Base-by-base conservation (phyloP, 1,284 basidiomycete species). In the Trichosporon ovoides region DNA sequence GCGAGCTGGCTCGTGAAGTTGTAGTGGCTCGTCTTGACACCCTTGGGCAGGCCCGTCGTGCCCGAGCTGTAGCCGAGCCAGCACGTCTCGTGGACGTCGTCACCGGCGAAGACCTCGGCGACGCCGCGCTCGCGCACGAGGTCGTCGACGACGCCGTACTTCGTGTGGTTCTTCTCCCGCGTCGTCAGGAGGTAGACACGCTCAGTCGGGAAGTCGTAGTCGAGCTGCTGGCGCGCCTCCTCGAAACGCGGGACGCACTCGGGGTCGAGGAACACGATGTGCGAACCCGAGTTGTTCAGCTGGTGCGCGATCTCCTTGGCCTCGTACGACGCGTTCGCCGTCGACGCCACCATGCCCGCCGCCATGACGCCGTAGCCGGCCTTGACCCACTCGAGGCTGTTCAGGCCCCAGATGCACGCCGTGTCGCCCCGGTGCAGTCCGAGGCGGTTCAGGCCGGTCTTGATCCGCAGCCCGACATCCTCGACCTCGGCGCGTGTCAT, bases 61-160 rank as follows among this genome's bases (percentile, higher is more conserved):
- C 86, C 85, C 56, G 84, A 86, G 18, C 79, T 81, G 68, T 87
- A 87, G 64, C 86, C 88, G 34, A 89, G 72, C 65, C 52, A 61
- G 34, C 37, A 38, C 16, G 61, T 56, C 40, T 59, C 50, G 51
- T 63, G 56, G n/a, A 57, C 53, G n/a, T 61, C 38, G 14, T 55
- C 57, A 36, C 59, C 57, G 12, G 49, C 19, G 35, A 55, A 61
- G 22, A 28, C 40, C 53, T 61, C 59, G 2, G 62, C 56, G 16
- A 37, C 20, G 20, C 59, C 59, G 14, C 31, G 54, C n/a, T 31
- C 43, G 34, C 38, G 38, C 24, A 48, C 57, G 7, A 66, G 53
- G 28, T 63, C 59, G 11, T 37, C 9, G n/a, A 64, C 57, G 38
- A 52, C 31, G 22, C 56, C 52, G 52, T 36, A 51, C 49, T 51